A percentile compares a stretch with the other conserved stretches of the same genome.
These are phyloP conservation scores for Theobroma grandiflorum DNA, from an alignment of 441 rosid species.

Conservation along the genomic window DNA sequence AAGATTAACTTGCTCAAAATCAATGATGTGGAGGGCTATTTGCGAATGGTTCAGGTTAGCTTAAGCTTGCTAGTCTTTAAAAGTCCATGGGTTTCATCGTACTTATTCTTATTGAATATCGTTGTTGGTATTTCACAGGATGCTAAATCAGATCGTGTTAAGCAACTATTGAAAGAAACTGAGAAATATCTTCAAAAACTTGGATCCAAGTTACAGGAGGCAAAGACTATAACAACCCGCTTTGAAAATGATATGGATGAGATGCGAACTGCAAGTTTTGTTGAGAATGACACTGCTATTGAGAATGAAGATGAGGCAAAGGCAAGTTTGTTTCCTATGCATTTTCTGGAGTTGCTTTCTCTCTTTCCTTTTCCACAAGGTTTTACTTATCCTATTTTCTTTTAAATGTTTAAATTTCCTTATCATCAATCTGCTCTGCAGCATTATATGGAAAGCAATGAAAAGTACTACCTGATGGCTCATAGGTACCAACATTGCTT, in stretches of 20 bases:
- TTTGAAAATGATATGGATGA: constrained; percentile 81
- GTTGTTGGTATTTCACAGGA: constrained; percentile 55
- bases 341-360: constrained; percentile 31
- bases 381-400: neutral
- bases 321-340: constrained; percentile 50
- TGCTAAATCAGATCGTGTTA: constrained; percentile 97
- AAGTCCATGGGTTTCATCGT: constrained; percentile 22
- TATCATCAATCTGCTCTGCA: constrained; percentile 45
- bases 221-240: constrained; percentile 61
- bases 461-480: constrained; percentile 96
- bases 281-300: constrained; percentile 67
- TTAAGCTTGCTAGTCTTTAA: constrained; percentile 31
- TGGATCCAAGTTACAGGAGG: constrained; percentile 85
- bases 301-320: constrained; percentile 98
- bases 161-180: constrained; percentile 89
- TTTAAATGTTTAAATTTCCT: constrained; percentile 10
- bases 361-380: constrained; percentile 23
- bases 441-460: constrained; percentile 98
- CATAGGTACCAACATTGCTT: constrained; percentile 66
- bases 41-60: constrained; percentile 96
- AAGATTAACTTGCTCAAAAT: constrained; percentile 93
- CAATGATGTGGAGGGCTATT: constrained; percentile 98
- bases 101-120: constrained; percentile 26
- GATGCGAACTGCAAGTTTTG: constrained; percentile 40
- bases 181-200: constrained; percentile 95